A percentile compares a stretch with the other conserved stretches of the same genome.
These are phyloP conservation scores for Actinidia chinensis DNA, from an alignment of 179 eudicot species.

Conservation along the genomic window DNA sequence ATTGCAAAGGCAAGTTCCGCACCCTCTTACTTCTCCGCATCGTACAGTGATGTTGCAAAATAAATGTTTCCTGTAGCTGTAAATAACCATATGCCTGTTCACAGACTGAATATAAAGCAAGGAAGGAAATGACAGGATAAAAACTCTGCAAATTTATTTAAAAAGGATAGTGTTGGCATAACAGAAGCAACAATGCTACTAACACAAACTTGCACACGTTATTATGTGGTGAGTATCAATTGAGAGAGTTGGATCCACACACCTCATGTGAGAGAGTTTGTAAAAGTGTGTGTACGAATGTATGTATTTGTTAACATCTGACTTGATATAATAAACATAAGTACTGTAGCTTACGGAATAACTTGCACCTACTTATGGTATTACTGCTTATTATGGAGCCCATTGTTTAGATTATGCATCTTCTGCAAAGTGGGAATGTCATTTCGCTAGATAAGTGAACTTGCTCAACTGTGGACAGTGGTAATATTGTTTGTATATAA, in stretches of 20 bases:
- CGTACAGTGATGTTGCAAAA: not conserved
- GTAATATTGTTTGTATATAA: not conserved
- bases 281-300: too few species aligned
- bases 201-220: not conserved
- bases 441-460: not conserved
- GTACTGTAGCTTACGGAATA: not conserved
- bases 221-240: too few species aligned
- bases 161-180: not conserved
- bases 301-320: too few species aligned
- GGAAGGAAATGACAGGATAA: not conserved
- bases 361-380: not conserved
- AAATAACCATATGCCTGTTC: too few species aligned
- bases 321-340: too few species aligned
- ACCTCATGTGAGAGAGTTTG: too few species aligned
- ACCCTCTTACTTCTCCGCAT: constrained; percentile 12
- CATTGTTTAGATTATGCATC: not conserved
- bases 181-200: not conserved
- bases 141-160: not conserved
- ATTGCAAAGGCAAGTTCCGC: constrained; percentile 76
- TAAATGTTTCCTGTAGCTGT: not conserved
- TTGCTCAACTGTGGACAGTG: not conserved
- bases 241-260: too few species aligned
- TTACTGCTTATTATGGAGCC: constrained; percentile 3
- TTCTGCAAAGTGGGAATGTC: not conserved
- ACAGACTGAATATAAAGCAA: not conserved